Conservation (phyloP, 2,329 filamentous ascomycete species). For the Didymella exigua region DNA sequence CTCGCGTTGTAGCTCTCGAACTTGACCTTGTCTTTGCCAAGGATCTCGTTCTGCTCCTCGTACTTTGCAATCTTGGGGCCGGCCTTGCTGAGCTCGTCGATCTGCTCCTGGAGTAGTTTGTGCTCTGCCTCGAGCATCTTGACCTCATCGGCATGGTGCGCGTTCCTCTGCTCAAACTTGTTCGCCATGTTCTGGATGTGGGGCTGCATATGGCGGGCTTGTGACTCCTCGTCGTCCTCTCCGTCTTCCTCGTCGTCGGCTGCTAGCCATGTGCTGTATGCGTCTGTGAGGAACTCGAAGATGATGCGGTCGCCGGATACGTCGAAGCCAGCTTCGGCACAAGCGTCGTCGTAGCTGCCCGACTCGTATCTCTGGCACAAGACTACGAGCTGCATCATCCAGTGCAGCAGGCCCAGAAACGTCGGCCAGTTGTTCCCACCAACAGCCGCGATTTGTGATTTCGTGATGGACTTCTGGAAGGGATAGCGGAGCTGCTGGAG, state of each 20-base stretch:
- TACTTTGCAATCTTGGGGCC: constrained; percentile 82
- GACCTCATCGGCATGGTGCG: constrained; percentile 82
- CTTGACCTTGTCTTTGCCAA: constrained; percentile 92
- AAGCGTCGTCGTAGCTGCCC: constrained; percentile 87
- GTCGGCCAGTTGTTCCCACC: constrained; percentile 97
- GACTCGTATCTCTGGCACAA: constrained; percentile 85
- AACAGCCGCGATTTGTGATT: constrained; percentile 92
- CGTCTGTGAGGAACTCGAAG: constrained; percentile 86
- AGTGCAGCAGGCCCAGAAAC: constrained; percentile 91
- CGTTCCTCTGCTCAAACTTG: constrained; percentile 84
- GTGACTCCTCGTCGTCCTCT: constrained; percentile 80
- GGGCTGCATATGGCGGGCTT: constrained; percentile 69
- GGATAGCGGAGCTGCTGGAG: constrained; percentile 94
- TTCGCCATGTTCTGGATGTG: constrained; percentile 87
- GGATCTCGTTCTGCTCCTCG: constrained; percentile 87
- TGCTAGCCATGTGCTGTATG: constrained; percentile 91
- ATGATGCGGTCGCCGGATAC: constrained; percentile 90
- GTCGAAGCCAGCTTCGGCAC: constrained; percentile 84
- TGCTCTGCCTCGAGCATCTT: constrained; percentile 87
- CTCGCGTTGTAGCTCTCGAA: constrained; percentile 93
- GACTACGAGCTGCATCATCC: constrained; percentile 97
- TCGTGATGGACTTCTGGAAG: constrained; percentile 93
- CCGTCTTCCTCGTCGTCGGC: constrained; percentile 72
- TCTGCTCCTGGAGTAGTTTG: constrained; percentile 77
- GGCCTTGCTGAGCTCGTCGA: constrained; percentile 86